Percentiles rank a stretch among this genome's conserved stretches.
Evolutionary conservation across 2,329 filamentous ascomycete species (phyloP).

Genomic region (Penicillium capsulatum): DNA sequence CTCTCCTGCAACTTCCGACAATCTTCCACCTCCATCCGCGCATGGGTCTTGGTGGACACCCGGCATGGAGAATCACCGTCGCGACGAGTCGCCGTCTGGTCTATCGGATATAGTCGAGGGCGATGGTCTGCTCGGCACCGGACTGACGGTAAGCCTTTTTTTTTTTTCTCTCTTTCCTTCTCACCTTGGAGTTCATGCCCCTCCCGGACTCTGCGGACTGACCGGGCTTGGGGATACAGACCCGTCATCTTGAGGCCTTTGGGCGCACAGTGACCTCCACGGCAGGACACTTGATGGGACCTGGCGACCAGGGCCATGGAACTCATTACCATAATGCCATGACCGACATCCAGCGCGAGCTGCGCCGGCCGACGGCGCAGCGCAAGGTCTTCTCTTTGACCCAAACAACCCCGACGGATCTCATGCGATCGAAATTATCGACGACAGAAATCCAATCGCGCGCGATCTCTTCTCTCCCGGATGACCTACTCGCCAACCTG

Average conservation of each 20-base stretch:
- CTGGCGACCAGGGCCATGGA: slow-evolving; percentile 51
- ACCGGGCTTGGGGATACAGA: slow-evolving; percentile 48
- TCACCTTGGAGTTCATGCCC: slow-evolving; percentile 5
- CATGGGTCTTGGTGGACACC: slow-evolving; percentile 30
- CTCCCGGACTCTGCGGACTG: slow-evolving; percentile 7
- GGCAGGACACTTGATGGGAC: slow-evolving; percentile 80
- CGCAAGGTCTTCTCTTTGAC: slow-evolving; percentile 88
- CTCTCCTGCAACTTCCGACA: slow-evolving; percentile 17
- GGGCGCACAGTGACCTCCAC: slow-evolving; percentile 92
- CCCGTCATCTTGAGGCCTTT: slow-evolving; percentile 85
- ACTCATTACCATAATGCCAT: slow-evolving; percentile 81
- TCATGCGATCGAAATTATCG: slow-evolving; percentile 87
- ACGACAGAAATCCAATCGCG: slow-evolving; percentile 90
- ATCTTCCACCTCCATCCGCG: slow-evolving; percentile 15
- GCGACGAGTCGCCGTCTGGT: slow-evolving; percentile 45
- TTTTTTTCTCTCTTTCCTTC: slow-evolving; percentile 7
- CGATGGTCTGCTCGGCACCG: slow-evolving; percentile 46
- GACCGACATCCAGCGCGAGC: slow-evolving; percentile 81
- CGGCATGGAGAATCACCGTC: slow-evolving; percentile 47
- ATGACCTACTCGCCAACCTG: slow-evolving; percentile 84
- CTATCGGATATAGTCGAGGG: slow-evolving; percentile 41
- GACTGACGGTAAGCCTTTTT: slow-evolving; percentile 42
- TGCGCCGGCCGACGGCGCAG: slow-evolving; percentile 78
- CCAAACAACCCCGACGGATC: slow-evolving; percentile 84
- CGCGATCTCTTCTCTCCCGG: slow-evolving; percentile 79